Evolutionary conservation across 345 rosid species (phyloP).

Genomic region (Ceriops tagal): DNA sequence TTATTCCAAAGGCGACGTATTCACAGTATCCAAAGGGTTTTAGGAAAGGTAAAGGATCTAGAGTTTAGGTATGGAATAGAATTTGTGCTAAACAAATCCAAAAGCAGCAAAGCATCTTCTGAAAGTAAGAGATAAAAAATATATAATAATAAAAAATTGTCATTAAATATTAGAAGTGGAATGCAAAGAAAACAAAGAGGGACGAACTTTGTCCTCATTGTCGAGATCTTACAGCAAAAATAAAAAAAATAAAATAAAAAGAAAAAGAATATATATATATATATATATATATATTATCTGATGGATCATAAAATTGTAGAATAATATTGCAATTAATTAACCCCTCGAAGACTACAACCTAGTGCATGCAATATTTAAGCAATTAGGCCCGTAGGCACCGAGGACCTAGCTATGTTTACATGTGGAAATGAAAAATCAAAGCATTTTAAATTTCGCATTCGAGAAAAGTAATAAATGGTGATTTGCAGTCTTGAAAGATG

Average conservation of each 20-base stretch:
- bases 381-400: background rate
- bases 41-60: background rate
- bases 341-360: too few species aligned
- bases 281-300: background rate
- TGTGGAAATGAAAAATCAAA: too few species aligned
- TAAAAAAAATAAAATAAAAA: background rate
- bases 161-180: slow-evolving; percentile 10
- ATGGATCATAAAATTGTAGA: background rate
- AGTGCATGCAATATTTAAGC: background rate
- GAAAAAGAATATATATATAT: too few species aligned
- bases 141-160: too few species aligned
- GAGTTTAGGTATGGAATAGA: slow-evolving; percentile 13
- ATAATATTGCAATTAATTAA: background rate
- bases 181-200: slow-evolving; percentile 23
- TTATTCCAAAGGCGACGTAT: too few species aligned
- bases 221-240: slow-evolving; percentile 12
- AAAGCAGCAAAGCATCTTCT: slow-evolving; percentile 4
- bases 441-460: background rate
- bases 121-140: background rate
- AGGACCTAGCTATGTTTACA: background rate
- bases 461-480: background rate
- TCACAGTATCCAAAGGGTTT: background rate
- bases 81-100: slow-evolving; percentile 21
- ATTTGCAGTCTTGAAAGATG: too few species aligned
- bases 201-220: slow-evolving; percentile 32